Conservation (phyloP, 1,139 yeast species). For the Debaryomycetaceae sp. region DNA sequence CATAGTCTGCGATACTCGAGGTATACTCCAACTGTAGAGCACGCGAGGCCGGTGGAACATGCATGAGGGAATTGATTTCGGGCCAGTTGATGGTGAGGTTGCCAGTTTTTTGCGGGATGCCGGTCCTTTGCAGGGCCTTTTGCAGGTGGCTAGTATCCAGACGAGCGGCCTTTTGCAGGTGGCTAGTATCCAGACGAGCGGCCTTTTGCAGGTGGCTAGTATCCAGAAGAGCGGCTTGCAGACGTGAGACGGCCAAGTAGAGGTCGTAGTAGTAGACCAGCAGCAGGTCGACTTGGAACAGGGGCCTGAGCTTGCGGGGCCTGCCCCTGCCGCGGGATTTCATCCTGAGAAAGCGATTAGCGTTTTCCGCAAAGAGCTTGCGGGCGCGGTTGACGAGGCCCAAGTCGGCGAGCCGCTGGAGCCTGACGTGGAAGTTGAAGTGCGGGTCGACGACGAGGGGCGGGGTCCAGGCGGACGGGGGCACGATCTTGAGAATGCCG, state of each 20-base stretch:
- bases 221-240: constrained; percentile 6
- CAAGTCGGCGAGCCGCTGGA: constrained; percentile 54
- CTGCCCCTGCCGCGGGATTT: constrained; percentile 8
- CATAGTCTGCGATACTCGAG: constrained; percentile 29
- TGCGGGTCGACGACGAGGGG: constrained; percentile 40
- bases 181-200: too few relatives aligned
- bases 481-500: constrained; percentile 58
- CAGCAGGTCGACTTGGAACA: constrained; percentile 9
- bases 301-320: constrained; percentile 16
- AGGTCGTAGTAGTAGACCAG: constrained; percentile 42
- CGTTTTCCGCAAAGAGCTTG: constrained; percentile 46
- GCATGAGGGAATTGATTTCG: constrained; percentile 17
- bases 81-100: constrained; percentile 22
- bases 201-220: too few relatives aligned
- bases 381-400: constrained; percentile 54
- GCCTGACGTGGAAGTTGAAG: constrained; percentile 54
- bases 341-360: constrained; percentile 47
- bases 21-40: constrained; percentile 23
- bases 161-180: too few relatives aligned
- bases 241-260: constrained; percentile 31
- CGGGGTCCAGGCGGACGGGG: constrained; percentile 45
- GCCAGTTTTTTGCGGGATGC: constrained; percentile 11
- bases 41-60: constrained; percentile 8
- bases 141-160: too few relatives aligned
- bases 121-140: too few relatives aligned